These are phyloP conservation scores for Eragrostis curvula DNA, from an alignment of 176 grass and related monocot species.

Conservation along the genomic window DNA sequence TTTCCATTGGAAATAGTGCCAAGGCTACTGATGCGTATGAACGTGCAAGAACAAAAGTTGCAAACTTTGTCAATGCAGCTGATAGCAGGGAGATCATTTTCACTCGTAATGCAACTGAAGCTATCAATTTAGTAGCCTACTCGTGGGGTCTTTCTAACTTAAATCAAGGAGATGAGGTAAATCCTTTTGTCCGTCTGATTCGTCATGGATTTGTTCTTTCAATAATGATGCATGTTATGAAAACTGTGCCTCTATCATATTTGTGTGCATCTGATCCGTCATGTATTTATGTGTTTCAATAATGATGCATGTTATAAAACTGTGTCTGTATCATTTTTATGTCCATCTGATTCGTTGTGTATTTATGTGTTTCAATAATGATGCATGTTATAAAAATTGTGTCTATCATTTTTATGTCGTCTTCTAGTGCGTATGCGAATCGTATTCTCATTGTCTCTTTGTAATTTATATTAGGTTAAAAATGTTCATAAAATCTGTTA, in stretches of 20 bases:
- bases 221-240: neutral
- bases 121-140: constrained; percentile 96
- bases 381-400: neutral
- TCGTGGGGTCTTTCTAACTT: constrained; percentile 89
- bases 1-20: constrained; percentile 48
- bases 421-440: neutral
- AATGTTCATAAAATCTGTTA: neutral
- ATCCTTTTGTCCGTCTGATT: constrained; percentile 23
- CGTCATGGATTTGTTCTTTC: neutral
- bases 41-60: constrained; percentile 90
- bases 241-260: no score
- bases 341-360: no score
- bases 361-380: no score
- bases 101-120: constrained; percentile 96
- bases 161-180: constrained; percentile 79
- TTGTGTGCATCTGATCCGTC: no score
- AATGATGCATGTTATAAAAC: no score
- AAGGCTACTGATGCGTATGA: constrained; percentile 98
- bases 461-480: constrained; percentile 14
- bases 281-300: no score
- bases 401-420: neutral
- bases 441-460: neutral
- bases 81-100: constrained; percentile 90
- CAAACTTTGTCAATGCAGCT: constrained; percentile 79
- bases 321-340: no score